Evolutionary conservation across 352 stramenopile genomes (phyloP), one percentile per base, ranked within the genome.

Genomic region (Globisporangium cylindrosporum): DNA sequence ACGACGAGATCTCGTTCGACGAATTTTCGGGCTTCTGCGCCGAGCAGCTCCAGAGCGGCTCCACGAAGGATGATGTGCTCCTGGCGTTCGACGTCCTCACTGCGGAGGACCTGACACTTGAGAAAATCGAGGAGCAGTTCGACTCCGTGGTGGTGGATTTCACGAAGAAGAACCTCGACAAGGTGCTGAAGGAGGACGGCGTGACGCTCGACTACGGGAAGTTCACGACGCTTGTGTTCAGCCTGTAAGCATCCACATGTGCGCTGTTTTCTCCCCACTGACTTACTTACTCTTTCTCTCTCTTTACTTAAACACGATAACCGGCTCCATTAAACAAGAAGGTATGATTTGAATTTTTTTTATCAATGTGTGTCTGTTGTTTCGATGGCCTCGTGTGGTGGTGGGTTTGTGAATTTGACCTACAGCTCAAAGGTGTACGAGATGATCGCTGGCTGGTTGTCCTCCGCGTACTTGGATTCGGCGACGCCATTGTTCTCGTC

Each of bases 21-120:
- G 77, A 94, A 64, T 97, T 97, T 66, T 83, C 86, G 38, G 80
- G 76, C 57, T 97, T 97, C 60, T 95, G 92, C 55, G 84, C 89
- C 38, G 88, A 97, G 72, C 90, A 97, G 75, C 70, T 97, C 36
- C 84, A 97, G 74, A 93, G 84, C 49, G 91, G 91, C 15, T 93
- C 87, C 60, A 90, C 81, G 1, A 82, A 91, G 71, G 80, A 89
- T 2, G 91, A 97, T 59, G 87, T 97, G 24, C 76, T 86, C 62
- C 79, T 78, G 20, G 91, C 91, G 20, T 86, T 97, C 61, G 88
- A 95, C 57, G 85, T 94, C 59, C 74, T 97, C 15, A 81, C 80
- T 3, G 67, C 76, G 4, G 89, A 93, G 59, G 76, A 88, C 46
- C 67, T 97, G 62, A 93, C 84, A 43, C 71, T 89, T 41, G 84